A percentile compares a stretch with the other conserved stretches of the same genome.
Conservation (phyloP, 1,284 basidiomycete species). For the Xerocomus minutiporus region DNA sequence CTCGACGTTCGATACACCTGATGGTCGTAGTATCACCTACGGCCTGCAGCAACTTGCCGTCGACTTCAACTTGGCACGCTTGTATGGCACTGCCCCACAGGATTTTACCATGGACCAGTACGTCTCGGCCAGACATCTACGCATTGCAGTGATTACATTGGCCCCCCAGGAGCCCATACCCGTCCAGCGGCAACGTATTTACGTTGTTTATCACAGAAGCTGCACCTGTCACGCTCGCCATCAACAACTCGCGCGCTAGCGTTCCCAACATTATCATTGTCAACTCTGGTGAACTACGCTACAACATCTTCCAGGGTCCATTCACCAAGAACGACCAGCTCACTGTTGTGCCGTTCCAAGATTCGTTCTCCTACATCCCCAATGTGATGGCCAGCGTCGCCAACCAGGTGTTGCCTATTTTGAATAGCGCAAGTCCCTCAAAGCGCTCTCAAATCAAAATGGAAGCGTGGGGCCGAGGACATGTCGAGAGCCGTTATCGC, state of each 20-base stretch:
- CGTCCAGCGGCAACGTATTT: slow-evolving; percentile 60
- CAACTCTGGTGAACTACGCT: slow-evolving; percentile 74
- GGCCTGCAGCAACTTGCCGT: slow-evolving; percentile 51
- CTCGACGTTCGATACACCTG: slow-evolving; percentile 51
- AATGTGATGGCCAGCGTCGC: slow-evolving; percentile 48
- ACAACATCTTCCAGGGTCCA: slow-evolving; percentile 62
- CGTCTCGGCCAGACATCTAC: slow-evolving; percentile 13
- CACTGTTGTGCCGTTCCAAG: slow-evolving; percentile 61
- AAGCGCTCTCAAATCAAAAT: slow-evolving; percentile 35
- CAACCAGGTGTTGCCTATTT: slow-evolving; percentile 46
- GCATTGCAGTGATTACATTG: not conserved
- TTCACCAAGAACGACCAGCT: slow-evolving; percentile 81
- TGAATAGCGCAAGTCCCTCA: slow-evolving; percentile 47
- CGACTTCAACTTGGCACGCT: slow-evolving; percentile 49
- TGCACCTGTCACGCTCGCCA: slow-evolving; percentile 49
- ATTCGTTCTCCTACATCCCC: slow-evolving; percentile 58
- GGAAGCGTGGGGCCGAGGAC: slow-evolving; percentile 46
- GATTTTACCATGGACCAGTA: slow-evolving; percentile 65
- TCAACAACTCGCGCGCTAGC: slow-evolving; percentile 56
- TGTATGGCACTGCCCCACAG: slow-evolving; percentile 68
- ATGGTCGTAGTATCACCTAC: slow-evolving; percentile 49
- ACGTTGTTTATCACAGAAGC: slow-evolving; percentile 59
- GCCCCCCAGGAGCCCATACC: slow-evolving; percentile 50
- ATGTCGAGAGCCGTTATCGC: slow-evolving; percentile 49
- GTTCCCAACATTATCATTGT: slow-evolving; percentile 67